Base-by-base conservation (phyloP, 139 green algal genomes). In the Chlorella sorokiniana region DNA sequence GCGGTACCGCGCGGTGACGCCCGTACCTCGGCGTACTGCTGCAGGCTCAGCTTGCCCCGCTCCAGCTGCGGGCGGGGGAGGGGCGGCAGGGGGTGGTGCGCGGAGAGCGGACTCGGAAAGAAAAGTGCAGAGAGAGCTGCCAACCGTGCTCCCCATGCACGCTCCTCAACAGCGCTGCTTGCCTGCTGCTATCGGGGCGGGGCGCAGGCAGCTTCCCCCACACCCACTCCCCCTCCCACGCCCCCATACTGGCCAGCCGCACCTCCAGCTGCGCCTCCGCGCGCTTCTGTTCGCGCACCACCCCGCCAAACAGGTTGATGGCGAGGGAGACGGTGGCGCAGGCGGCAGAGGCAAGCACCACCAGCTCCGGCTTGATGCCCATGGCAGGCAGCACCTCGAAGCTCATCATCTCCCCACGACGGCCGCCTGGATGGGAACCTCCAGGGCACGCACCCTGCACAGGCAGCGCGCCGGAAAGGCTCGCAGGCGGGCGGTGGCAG, bases 261-360 rank as follows among this genome's bases (percentile, higher is more conserved):
- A 79, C 73, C 73, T 79, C 73, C 9, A 69, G 52, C 54, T 65
- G 52, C 56, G 92, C 75, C 67, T 92, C 85, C 4, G 87, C 90
- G 0, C 88, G 74, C 40, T 90, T 87, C 38, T 84, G 82, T 45
- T 94, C 90, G 4, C 85, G 90, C 23, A 86, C 45, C 52, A 92
- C 40, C n/a, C 85, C 85, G 63, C 27, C 62, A 38, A 33, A 37
- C 16, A 38, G 18, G 61, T 59, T 59, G 48, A 59, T 59, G 16
- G 14, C 48, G 14, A 59, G 48, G 48, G 14, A 25, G 48, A 16
- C 48, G 48, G 48, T 59, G 16, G 48, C 48, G 16, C 48, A 59
- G 11, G 16, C 48, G 11, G 48, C 48, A 25, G 48, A 59, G 48
- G 48, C 48, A 11, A 59, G 48, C 48, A 59, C 48, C 48, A 59